A percentile compares a stretch with the other conserved stretches of the same genome.
These are phyloP conservation scores for Leccinum fibrillosum DNA, from an alignment of 768 basidiomycete species.

Conservation along the genomic window DNA sequence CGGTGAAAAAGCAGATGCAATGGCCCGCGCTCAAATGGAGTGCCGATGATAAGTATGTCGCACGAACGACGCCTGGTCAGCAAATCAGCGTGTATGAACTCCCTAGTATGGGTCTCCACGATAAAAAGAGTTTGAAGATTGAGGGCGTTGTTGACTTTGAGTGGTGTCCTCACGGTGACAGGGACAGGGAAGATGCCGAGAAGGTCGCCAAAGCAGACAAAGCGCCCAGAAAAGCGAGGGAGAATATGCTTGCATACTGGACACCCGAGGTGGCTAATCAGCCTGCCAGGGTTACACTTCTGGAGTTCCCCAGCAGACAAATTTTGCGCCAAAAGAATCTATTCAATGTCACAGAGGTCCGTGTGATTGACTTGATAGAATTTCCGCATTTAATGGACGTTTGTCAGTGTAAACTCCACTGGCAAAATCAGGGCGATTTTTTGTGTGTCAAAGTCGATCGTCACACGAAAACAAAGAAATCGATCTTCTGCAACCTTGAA, in stretches of 20 bases:
- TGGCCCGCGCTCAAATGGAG: conserved; percentile 99
- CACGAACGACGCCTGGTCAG: conserved; percentile 81
- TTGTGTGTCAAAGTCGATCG: conserved; percentile 99
- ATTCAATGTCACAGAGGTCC: conserved; percentile 95
- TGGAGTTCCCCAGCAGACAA: conserved; percentile 81
- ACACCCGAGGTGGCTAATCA: conserved; percentile 95
- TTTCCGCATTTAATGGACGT: neutral
- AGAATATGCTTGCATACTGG: conserved; percentile 98
- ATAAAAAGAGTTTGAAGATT: conserved; percentile 95
- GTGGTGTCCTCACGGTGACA: conserved; percentile 94
- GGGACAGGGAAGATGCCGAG: conserved; percentile 73
- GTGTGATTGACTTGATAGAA: conserved; percentile 25
- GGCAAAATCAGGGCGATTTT: conserved; percentile 98
- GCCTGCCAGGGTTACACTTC: conserved; percentile 93
- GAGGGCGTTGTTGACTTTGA: conserved; percentile 98
- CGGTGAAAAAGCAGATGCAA: conserved; percentile 75
- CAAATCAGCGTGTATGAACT: conserved; percentile 97
- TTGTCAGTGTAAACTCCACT: conserved; percentile 88
- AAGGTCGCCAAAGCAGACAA: conserved; percentile 40
- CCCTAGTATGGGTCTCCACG: conserved; percentile 89
- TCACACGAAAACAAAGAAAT: conserved; percentile 98
- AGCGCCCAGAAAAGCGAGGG: conserved; percentile 60
- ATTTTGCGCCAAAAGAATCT: conserved; percentile 92
- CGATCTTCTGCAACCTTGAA: conserved; percentile 96
- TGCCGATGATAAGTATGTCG: conserved; percentile 92